Percentiles rank a stretch among this genome's conserved stretches.
Conservation (phyloP, 495 filamentous ascomycete species). For the Immersiella caudata region DNA sequence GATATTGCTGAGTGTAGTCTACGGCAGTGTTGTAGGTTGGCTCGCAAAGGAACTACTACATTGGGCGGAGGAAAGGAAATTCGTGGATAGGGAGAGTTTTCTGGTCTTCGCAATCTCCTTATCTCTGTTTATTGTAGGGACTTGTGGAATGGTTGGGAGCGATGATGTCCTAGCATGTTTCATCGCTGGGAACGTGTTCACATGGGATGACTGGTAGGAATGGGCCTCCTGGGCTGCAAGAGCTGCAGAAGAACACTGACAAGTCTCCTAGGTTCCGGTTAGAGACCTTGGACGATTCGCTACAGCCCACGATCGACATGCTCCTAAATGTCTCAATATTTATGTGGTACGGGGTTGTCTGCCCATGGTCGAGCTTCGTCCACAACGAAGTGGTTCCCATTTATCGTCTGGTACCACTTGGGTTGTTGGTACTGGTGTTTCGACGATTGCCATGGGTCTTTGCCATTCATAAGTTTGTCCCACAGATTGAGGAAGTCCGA, state of each 20-base stretch:
- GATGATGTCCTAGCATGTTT: constrained; percentile 95
- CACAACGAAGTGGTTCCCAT: constrained; percentile 72
- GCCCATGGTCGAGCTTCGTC: constrained; percentile 75
- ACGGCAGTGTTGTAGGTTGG: constrained; percentile 78
- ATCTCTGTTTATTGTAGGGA: constrained; percentile 80
- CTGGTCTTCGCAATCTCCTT: constrained; percentile 64
- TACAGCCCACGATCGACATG: constrained; percentile 89
- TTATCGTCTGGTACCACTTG: constrained; percentile 75
- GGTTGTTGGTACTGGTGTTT: constrained; percentile 77
- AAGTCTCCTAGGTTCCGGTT: constrained; percentile 66
- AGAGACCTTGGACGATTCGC: constrained; percentile 81
- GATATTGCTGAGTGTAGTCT: constrained; percentile 76
- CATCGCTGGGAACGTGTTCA: constrained; percentile 89
- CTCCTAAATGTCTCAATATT: constrained; percentile 79
- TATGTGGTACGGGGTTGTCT: constrained; percentile 89
- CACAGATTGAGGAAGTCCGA: constrained; percentile 71
- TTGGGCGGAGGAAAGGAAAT: constrained; percentile 79
- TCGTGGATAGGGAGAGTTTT: constrained; percentile 89
- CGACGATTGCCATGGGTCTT: constrained; percentile 79
- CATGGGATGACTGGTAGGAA: constrained; percentile 73
- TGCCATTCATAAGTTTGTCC: constrained; percentile 72
- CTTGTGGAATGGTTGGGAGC: constrained; percentile 85
- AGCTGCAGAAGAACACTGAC: neutral
- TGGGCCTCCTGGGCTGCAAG: neutral
- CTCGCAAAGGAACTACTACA: constrained; percentile 79